These are phyloP conservation scores for Rauvolfia tetraphylla DNA, from an alignment of 257 asterid genomes.

Conservation along the genomic window DNA sequence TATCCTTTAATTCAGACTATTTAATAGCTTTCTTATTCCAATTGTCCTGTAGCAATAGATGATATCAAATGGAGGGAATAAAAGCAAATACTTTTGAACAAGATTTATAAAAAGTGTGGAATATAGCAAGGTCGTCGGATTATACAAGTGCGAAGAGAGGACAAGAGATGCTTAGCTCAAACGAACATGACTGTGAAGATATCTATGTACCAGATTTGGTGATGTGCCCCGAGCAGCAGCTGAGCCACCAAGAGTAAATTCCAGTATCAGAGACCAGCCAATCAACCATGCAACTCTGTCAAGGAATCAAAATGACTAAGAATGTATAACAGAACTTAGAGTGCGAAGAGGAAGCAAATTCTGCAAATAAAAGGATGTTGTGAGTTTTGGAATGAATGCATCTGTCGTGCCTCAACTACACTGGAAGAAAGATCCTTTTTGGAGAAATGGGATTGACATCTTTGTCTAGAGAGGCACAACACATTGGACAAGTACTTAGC, in stretches of 20 bases:
- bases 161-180: neutral
- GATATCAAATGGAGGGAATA: no score
- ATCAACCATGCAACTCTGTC: constrained; percentile 89
- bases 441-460: neutral
- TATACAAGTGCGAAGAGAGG: neutral
- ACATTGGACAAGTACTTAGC: neutral
- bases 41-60: no score
- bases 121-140: neutral
- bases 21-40: no score
- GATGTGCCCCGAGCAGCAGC: constrained; percentile 94
- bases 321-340: neutral
- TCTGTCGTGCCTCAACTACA: neutral
- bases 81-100: neutral
- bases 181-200: neutral
- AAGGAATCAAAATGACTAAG: constrained; percentile 19
- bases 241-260: constrained; percentile 86
- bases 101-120: neutral
- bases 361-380: neutral
- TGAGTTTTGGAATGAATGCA: neutral
- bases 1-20: no score
- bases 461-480: neutral
- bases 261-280: constrained; percentile 91
- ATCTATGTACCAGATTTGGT: constrained; percentile 65
- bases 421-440: neutral
- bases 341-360: neutral